Evolutionary conservation across 75 land plant species (phyloP).

Genomic region (Pseudotsuga menziesii): DNA sequence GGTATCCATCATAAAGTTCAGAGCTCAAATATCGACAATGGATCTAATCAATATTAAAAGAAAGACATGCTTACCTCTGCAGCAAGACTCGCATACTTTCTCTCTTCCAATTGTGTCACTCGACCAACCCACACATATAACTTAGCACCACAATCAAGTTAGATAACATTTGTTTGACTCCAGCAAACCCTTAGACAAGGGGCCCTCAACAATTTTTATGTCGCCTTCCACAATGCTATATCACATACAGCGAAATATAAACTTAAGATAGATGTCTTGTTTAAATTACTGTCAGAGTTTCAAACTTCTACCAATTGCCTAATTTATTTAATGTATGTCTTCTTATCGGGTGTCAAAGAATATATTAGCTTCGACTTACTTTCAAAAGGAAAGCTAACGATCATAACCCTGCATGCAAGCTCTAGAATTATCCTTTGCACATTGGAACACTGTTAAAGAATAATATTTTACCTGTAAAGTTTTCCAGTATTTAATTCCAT

Average conservation of each 20-base stretch:
- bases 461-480: constrained; percentile 29
- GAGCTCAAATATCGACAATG: not conserved
- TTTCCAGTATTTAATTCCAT: constrained; percentile 12
- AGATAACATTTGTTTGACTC: constrained; percentile 60
- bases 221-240: constrained; percentile 2
- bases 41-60: not conserved
- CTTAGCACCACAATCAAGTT: constrained; percentile 49
- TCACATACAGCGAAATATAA: constrained; percentile 7
- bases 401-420: too few species aligned
- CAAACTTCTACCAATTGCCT: not conserved
- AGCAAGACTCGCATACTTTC: constrained; percentile 37
- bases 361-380: constrained; percentile 3
- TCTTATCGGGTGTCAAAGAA: not conserved
- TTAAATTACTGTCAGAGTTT: too few species aligned
- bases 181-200: constrained; percentile 33
- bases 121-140: constrained; percentile 74
- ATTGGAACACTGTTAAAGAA: too few species aligned
- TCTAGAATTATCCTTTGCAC: too few species aligned
- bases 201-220: not conserved
- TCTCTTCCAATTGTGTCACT: constrained; percentile 39
- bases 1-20: too few species aligned
- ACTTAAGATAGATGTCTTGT: not conserved
- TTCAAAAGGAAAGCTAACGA: too few species aligned
- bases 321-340: not conserved
- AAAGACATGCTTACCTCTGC: constrained; percentile 35